Conservation (phyloP, 2,329 filamentous ascomycete genomes). For the Penicillium sp. region DNA sequence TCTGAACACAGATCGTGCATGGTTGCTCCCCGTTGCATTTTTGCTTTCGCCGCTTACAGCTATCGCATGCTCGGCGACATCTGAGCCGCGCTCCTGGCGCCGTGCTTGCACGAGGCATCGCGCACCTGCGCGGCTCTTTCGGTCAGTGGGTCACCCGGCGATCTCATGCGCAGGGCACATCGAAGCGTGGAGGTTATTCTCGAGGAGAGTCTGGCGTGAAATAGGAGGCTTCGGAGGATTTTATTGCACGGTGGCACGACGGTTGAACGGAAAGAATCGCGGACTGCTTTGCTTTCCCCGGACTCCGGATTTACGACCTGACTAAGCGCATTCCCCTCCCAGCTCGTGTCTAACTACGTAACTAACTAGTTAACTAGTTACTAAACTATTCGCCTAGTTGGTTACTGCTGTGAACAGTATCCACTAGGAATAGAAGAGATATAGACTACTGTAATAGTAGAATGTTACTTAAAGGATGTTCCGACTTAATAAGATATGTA, state of each 20-base stretch:
- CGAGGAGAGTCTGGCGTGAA: not conserved
- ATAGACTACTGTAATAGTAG: too few relatives aligned
- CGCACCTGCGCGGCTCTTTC: slow-evolving; percentile 9
- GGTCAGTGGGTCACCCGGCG: slow-evolving; percentile 6
- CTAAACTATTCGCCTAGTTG: too few relatives aligned
- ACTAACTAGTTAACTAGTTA: too few relatives aligned
- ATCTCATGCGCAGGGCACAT: slow-evolving; percentile 6
- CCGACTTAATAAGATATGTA: too few relatives aligned
- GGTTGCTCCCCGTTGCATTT: slow-evolving; percentile 51
- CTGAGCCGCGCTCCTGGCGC: slow-evolving; percentile 31
- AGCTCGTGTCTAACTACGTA: not conserved
- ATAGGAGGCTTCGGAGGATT: not conserved
- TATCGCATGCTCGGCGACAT: slow-evolving; percentile 42
- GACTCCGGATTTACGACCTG: slow-evolving; percentile 7
- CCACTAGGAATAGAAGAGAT: too few relatives aligned
- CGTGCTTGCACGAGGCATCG: slow-evolving; percentile 32
- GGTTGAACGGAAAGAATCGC: slow-evolving; percentile 1
- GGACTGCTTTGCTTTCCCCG: slow-evolving; percentile 16
- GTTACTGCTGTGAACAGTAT: too few relatives aligned
- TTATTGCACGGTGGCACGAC: slow-evolving; percentile 1
- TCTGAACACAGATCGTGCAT: slow-evolving; percentile 48
- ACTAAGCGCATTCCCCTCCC: slow-evolving; percentile 8
- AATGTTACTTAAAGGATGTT: too few relatives aligned
- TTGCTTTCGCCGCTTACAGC: slow-evolving; percentile 48
- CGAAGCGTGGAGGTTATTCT: not conserved